A percentile compares a stretch with the other conserved stretches of the same genome.
phyloP scores from a whole-genome alignment of 176 grass and related monocot genomes.

The Phragmites australis region DNA sequence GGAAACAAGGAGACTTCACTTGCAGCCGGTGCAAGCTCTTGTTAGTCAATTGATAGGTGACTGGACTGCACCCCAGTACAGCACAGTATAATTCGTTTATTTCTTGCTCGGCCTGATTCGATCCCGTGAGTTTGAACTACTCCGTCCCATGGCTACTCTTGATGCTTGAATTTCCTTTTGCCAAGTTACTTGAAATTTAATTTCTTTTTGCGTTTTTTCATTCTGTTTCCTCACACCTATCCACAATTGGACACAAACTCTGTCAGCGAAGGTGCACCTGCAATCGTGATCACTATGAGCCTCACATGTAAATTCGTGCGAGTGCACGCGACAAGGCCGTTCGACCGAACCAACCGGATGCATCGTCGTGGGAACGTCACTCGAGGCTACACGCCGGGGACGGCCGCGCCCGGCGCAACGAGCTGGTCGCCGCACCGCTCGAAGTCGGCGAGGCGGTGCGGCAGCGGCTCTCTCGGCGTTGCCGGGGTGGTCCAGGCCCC shows the following conservation, averaged over 20 bases:
- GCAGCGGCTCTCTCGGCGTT: not conserved
- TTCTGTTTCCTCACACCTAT: too few species aligned
- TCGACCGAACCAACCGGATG: not conserved
- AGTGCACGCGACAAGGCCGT: not conserved
- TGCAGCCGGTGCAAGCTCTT: not conserved
- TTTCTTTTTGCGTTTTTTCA: too few species aligned
- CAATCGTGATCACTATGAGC: not conserved
- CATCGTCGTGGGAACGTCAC: not conserved
- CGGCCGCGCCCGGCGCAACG: not conserved
- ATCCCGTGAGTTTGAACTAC: too few species aligned
- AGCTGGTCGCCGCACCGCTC: conserved; percentile 39
- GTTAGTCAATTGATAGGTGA: not conserved
- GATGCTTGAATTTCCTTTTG: too few species aligned
- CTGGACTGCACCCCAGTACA: not conserved
- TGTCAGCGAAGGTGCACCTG: too few species aligned
- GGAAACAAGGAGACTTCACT: not conserved
- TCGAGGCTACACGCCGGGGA: not conserved
- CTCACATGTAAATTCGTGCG: not conserved
- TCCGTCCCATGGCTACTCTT: too few species aligned
- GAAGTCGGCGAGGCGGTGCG: not conserved
- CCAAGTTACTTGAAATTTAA: too few species aligned
- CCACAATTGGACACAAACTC: too few species aligned
- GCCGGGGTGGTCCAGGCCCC: not conserved
- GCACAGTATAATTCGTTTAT: not conserved
- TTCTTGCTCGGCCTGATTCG: not conserved